phyloP scores from a whole-genome alignment of 257 asterid genomes.

The Coffea eugenioides region DNA sequence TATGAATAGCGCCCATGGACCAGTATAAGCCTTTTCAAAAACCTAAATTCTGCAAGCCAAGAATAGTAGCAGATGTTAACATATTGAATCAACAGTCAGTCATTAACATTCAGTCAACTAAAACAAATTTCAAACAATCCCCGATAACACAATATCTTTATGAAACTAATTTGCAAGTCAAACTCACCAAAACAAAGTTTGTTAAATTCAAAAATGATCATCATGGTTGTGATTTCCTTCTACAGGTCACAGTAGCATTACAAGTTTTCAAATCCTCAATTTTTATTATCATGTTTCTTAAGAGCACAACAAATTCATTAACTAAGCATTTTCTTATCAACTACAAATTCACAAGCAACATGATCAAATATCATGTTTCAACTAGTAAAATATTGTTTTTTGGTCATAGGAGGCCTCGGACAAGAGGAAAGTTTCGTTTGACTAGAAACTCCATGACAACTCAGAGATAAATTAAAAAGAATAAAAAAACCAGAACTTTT shows the following conservation, averaged over 20 bases:
- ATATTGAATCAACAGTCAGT: not conserved
- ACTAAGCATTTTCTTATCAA: not conserved
- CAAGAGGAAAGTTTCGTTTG: not conserved
- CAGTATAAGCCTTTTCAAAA: slow-evolving; percentile 90
- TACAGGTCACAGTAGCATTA: not conserved
- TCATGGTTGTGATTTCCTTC: not conserved
- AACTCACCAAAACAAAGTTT: slow-evolving; percentile 4
- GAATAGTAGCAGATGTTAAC: slow-evolving; percentile 13
- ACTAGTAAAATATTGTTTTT: not conserved
- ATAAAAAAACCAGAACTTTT: not conserved
- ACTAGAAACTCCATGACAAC: not conserved
- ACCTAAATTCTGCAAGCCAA: slow-evolving; percentile 82
- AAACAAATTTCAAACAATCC: not conserved
- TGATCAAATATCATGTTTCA: not conserved
- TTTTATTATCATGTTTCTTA: not conserved
- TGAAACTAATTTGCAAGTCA: not conserved
- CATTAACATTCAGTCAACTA: not conserved
- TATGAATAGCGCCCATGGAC: slow-evolving; percentile 98
- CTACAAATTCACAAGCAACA: not conserved
- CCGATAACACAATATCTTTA: no score
- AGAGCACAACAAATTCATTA: not conserved
- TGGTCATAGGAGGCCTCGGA: not conserved
- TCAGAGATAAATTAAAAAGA: no score
- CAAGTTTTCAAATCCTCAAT: not conserved
- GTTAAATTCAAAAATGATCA: not conserved